Conservation (phyloP, 2,329 filamentous ascomycete species). For the Xylaria sp. region DNA sequence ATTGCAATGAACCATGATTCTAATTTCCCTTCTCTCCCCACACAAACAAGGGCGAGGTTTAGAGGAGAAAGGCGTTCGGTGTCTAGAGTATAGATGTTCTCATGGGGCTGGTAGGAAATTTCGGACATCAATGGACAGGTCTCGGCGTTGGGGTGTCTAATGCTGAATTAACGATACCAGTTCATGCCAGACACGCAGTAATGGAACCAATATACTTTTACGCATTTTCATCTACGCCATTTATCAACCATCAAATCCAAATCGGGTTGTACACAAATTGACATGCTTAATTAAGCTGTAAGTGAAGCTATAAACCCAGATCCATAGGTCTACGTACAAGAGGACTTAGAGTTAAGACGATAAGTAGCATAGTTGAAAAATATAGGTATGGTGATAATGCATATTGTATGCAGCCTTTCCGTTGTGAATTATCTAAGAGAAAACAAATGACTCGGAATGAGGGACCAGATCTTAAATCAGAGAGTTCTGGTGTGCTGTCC, state of each 20-base stretch:
- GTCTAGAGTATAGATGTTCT: slow-evolving; percentile 5
- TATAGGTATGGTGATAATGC: too few species aligned
- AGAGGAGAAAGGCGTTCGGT: slow-evolving; percentile 14
- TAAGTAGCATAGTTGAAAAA: background rate
- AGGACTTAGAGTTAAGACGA: background rate
- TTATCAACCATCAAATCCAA: background rate
- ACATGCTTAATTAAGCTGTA: too few species aligned
- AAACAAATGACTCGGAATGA: too few species aligned
- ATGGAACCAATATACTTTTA: background rate
- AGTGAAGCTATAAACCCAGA: too few species aligned
- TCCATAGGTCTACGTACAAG: too few species aligned
- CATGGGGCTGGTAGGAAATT: slow-evolving; percentile 10
- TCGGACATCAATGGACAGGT: slow-evolving; percentile 4
- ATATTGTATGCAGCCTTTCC: background rate
- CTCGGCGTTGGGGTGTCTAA: slow-evolving; percentile 25
- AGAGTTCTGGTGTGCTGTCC: background rate
- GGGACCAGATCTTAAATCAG: background rate
- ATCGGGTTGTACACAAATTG: too few species aligned
- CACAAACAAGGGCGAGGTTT: background rate
- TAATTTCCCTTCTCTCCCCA: background rate
- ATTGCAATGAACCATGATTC: slow-evolving; percentile 3
- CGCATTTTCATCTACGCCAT: background rate
- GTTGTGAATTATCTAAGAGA: background rate
- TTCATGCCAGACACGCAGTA: slow-evolving; percentile 13
- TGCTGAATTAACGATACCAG: slow-evolving; percentile 30